Evolutionary conservation across 495 filamentous ascomycete species (phyloP).

Genomic region (Podospora conica): DNA sequence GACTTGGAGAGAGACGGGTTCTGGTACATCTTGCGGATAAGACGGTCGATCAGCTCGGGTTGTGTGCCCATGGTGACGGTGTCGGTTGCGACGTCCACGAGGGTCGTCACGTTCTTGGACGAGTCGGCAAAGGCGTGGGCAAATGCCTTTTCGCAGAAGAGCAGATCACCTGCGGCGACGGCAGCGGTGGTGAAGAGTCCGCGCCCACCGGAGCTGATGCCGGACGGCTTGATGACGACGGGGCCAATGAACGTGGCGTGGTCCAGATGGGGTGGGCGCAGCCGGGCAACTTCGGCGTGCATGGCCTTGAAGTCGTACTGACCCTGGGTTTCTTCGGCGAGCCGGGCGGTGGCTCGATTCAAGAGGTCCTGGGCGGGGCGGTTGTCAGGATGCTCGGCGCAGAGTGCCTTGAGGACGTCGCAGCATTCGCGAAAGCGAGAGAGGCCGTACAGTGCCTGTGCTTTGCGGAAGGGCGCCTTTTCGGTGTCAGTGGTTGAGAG

Average conservation of each 20-base stretch:
- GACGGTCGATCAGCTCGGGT: slow-evolving; percentile 32
- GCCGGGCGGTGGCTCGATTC: slow-evolving; percentile 23
- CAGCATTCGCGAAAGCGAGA: slow-evolving; percentile 28
- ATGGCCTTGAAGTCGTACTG: slow-evolving; percentile 41
- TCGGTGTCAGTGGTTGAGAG: slow-evolving; percentile 16
- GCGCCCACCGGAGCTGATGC: slow-evolving; percentile 20
- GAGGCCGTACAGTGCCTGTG: slow-evolving; percentile 42
- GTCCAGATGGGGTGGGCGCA: slow-evolving; percentile 36
- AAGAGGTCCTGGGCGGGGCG: slow-evolving; percentile 24
- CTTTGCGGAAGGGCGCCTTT: slow-evolving; percentile 44
- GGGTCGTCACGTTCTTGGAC: slow-evolving; percentile 16
- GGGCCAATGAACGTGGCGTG: slow-evolving; percentile 39
- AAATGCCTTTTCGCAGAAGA: slow-evolving; percentile 54
- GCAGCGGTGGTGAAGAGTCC: slow-evolving; percentile 26
- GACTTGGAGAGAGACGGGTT: slow-evolving; percentile 34
- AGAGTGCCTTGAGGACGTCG: slow-evolving; percentile 21
- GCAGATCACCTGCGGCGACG: slow-evolving; percentile 47
- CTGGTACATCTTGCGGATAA: slow-evolving; percentile 41
- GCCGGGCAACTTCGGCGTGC: slow-evolving; percentile 28
- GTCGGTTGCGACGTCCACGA: slow-evolving; percentile 31
- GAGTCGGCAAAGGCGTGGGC: slow-evolving; percentile 21
- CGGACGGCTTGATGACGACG: slow-evolving; percentile 13
- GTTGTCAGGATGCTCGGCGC: slow-evolving; percentile 28
- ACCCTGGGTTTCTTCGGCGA: slow-evolving; percentile 31
- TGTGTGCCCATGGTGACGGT: slow-evolving; percentile 28